A percentile compares a stretch with the other conserved stretches of the same genome.
These are phyloP conservation scores for Rhizoclosmatium hyalinum DNA, from an alignment of 371 early-diverging fungal species.

Conservation along the genomic window DNA sequence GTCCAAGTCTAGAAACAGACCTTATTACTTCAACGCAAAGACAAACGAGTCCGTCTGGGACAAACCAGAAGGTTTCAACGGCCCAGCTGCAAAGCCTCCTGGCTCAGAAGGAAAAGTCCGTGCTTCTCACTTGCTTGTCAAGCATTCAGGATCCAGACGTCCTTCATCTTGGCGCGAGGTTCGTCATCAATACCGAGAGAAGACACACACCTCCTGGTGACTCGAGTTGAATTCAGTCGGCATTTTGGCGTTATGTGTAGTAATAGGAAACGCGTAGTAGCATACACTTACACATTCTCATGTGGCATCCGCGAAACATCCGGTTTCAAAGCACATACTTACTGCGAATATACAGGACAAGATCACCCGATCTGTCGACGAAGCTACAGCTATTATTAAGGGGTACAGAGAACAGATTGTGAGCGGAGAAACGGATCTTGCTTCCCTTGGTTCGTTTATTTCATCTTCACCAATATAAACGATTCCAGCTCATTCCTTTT, in stretches of 20 bases:
- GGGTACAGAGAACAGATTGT: slow-evolving; percentile 61
- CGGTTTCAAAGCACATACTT: too few relatives aligned
- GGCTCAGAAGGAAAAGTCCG: slow-evolving; percentile 56
- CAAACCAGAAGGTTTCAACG: slow-evolving; percentile 59
- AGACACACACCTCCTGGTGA: too few relatives aligned
- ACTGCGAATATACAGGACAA: slow-evolving; percentile 53
- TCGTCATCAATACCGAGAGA: slow-evolving; percentile 5
- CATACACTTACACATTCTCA: too few relatives aligned
- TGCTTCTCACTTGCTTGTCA: slow-evolving; percentile 91
- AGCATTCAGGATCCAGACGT: slow-evolving; percentile 84
- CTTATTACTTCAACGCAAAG: slow-evolving; percentile 87
- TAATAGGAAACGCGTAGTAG: too few relatives aligned
- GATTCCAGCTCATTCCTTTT: not conserved
- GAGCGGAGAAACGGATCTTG: slow-evolving; percentile 58
- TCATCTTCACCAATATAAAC: not conserved
- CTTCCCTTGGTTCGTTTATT: slow-evolving; percentile 42
- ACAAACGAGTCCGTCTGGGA: slow-evolving; percentile 88
- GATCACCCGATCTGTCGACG: slow-evolving; percentile 87
- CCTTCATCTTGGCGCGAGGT: slow-evolving; percentile 93
- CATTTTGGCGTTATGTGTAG: too few relatives aligned
- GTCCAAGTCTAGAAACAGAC: slow-evolving; percentile 56
- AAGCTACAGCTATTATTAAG: slow-evolving; percentile 74
- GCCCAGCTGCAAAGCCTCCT: slow-evolving; percentile 13
- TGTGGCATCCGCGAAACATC: too few relatives aligned
- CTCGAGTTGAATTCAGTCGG: too few relatives aligned